These are phyloP conservation scores for Mycosarcoma mackinlayi DNA, from an alignment of 1,284 basidiomycete genomes.

Conservation along the genomic window DNA sequence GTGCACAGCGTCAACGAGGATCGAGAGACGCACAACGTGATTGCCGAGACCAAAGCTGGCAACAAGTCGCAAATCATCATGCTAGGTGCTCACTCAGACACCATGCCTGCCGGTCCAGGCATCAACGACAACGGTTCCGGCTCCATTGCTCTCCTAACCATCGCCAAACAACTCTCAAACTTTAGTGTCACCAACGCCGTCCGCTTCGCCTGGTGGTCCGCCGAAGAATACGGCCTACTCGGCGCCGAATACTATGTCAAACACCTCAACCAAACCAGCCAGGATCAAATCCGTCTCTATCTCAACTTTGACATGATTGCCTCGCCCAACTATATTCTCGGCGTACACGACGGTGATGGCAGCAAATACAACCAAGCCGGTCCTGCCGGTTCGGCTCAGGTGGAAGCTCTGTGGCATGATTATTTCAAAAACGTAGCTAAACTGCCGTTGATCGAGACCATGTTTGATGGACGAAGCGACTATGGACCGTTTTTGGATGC, in stretches of 20 bases:
- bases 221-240: conserved; percentile 42
- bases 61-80: conserved; percentile 34
- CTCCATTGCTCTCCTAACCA: conserved; percentile 34
- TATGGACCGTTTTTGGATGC: conserved; percentile 47
- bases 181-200: conserved; percentile 36
- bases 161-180: conserved; percentile 36
- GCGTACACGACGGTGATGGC: conserved; percentile 39
- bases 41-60: conserved; percentile 33
- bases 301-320: conserved; percentile 51
- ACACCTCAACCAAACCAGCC: conserved; percentile 14
- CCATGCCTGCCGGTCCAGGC: conserved; percentile 31
- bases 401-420: conserved; percentile 26
- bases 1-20: conserved; percentile 34
- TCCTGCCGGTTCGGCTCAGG: conserved; percentile 34
- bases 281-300: conserved; percentile 37
- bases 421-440: conserved; percentile 39
- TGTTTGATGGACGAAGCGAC: conserved; percentile 30
- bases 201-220: conserved; percentile 44
- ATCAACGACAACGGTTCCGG: conserved; percentile 51
- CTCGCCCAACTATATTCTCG: conserved; percentile 40
- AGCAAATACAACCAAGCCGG: conserved; percentile 30
- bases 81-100: conserved; percentile 42
- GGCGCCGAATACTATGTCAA: conserved; percentile 38
- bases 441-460: conserved; percentile 27
- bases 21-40: conserved; percentile 37